Conservation (phyloP, 2,329 filamentous ascomycete species). For the Fusarium multiceps region DNA sequence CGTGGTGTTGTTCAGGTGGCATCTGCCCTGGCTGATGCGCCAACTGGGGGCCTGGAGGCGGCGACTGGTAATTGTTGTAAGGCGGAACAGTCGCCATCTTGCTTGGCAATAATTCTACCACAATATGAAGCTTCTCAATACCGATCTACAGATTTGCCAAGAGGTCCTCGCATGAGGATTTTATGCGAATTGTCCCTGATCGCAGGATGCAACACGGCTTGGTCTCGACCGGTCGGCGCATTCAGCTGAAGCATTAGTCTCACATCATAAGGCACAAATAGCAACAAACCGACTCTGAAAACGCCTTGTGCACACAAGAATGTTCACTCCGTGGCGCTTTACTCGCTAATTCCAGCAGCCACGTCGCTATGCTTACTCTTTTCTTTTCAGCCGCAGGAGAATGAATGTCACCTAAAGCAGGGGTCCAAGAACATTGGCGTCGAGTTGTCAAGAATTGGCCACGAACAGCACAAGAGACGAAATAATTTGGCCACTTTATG, state of each 20-base stretch:
- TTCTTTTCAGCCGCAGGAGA: neutral
- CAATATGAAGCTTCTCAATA: neutral
- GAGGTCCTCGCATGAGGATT: accelerated
- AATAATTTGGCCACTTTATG: neutral
- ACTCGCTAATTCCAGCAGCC: conserved; percentile 3
- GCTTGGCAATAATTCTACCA: neutral
- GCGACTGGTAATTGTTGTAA: conserved; percentile 15
- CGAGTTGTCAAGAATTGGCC: too few relatives aligned
- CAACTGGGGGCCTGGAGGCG: neutral
- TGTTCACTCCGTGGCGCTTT: neutral
- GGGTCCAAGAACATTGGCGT: neutral
- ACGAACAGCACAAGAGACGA: too few relatives aligned
- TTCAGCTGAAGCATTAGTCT: conserved; percentile 36
- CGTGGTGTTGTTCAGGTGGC: neutral
- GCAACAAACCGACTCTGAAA: neutral
- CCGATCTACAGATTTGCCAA: neutral
- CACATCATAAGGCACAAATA: conserved; percentile 30
- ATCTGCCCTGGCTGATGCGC: neutral
- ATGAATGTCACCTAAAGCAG: neutral
- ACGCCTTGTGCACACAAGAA: conserved; percentile 11
- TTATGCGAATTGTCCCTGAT: conserved; percentile 10
- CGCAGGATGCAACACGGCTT: neutral
- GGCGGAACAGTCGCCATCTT: conserved; percentile 16
- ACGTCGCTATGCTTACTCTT: conserved; percentile 18
- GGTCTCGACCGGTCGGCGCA: conserved; percentile 36